These are phyloP conservation scores for Macadamia integrifolia DNA, from an alignment of 164 flowering plant species.

Conservation along the genomic window DNA sequence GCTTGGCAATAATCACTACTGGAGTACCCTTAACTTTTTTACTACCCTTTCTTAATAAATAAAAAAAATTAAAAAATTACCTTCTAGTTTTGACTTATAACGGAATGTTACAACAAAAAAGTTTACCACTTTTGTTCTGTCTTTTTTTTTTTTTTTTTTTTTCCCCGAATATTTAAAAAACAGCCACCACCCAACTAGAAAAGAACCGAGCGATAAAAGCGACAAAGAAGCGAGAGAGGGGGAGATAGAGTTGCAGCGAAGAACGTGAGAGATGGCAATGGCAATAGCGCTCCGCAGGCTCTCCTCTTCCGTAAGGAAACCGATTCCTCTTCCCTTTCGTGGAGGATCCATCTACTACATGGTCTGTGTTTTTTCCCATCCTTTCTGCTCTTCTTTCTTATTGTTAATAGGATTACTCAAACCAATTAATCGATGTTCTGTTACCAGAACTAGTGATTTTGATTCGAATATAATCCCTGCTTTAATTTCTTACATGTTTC, in stretches of 20 bases:
- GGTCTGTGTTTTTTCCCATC: slow-evolving; percentile 31
- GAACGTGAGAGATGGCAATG: slow-evolving; percentile 67
- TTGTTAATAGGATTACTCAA: neutral
- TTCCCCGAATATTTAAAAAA: too few species aligned
- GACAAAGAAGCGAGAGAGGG: neutral
- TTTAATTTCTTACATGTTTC: slow-evolving; percentile 6
- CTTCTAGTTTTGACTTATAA: too few species aligned
- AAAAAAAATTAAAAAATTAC: too few species aligned
- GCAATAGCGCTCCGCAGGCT: slow-evolving; percentile 88
- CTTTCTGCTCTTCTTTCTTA: neutral
- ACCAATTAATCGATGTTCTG: neutral
- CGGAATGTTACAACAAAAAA: too few species aligned
- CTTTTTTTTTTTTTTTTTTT: too few species aligned
- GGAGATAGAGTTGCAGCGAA: slow-evolving; percentile 12
- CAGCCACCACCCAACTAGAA: too few species aligned
- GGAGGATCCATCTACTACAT: slow-evolving; percentile 53
- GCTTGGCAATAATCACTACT: too few species aligned
- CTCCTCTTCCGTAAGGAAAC: slow-evolving; percentile 66
- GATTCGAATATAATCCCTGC: neutral
- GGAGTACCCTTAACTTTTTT: too few species aligned
- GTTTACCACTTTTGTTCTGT: too few species aligned
- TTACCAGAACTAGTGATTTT: neutral
- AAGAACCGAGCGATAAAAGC: too few species aligned
- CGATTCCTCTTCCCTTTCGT: slow-evolving; percentile 52
- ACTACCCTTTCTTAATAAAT: too few species aligned